These are phyloP conservation scores for Lachnellula willkommii DNA, from an alignment of 2,329 filamentous ascomycete species.

Conservation along the genomic window DNA sequence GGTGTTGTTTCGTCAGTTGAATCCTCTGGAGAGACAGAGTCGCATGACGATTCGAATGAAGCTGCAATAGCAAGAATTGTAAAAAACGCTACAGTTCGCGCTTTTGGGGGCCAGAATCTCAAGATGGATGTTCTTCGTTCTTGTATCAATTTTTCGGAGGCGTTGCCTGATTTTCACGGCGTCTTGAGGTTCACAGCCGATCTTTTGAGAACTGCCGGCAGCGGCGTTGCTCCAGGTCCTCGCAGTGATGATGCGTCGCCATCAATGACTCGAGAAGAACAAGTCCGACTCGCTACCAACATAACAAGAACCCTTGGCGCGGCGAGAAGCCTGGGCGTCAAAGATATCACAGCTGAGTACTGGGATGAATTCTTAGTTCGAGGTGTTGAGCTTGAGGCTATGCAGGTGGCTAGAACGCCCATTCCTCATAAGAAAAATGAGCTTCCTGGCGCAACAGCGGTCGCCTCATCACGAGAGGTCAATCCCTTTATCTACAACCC, in stretches of 20 bases:
- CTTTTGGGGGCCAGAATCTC: conserved; percentile 71
- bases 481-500: conserved; percentile 96
- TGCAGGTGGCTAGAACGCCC: conserved; percentile 54
- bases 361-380: conserved; percentile 96
- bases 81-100: conserved; percentile 50
- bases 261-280: conserved; percentile 72
- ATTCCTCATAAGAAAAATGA: conserved; percentile 57
- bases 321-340: conserved; percentile 68
- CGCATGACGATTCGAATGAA: conserved; percentile 44
- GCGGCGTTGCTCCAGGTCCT: conserved; percentile 68
- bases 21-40: conserved; percentile 4
- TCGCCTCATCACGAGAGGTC: conserved; percentile 37
- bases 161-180: conserved; percentile 83
- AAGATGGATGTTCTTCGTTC: conserved; percentile 83
- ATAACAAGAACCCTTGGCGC: conserved; percentile 78
- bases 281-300: conserved; percentile 75
- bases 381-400: conserved; percentile 63
- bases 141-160: conserved; percentile 93
- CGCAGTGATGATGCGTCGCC: conserved; percentile 65
- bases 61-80: conserved; percentile 53
- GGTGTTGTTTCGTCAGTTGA: conserved; percentile 45
- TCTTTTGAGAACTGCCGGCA: conserved; percentile 74
- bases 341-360: conserved; percentile 71
- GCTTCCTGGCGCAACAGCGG: conserved; percentile 39
- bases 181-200: conserved; percentile 85